phyloP scores from a whole-genome alignment of 129 eudicot species.

The Ambrosia artemisiifolia region DNA sequence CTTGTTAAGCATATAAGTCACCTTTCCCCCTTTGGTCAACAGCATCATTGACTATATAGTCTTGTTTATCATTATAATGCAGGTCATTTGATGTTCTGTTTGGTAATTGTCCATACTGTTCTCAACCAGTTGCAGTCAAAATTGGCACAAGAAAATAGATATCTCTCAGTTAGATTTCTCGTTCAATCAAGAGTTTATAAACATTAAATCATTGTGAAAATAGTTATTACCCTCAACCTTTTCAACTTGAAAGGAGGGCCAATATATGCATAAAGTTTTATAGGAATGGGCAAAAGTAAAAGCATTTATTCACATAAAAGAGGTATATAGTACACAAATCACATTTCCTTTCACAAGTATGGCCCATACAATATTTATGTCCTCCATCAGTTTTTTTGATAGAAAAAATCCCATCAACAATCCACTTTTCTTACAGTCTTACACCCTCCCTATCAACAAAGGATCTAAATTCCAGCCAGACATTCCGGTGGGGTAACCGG shows the following conservation, averaged over 20 bases:
- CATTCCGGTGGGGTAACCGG: conserved; percentile 84
- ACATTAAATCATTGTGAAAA: neutral
- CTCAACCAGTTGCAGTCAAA: conserved; percentile 74
- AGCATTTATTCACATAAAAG: conserved; percentile 27
- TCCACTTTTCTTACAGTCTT: conserved; percentile 15
- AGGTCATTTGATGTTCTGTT: conserved; percentile 84
- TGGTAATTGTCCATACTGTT: conserved; percentile 86
- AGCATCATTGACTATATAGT: conserved; percentile 7
- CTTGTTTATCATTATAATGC: conserved; percentile 20
- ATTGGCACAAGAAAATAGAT: conserved; percentile 41
- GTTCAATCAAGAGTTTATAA: neutral
- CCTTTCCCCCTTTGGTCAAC: conserved; percentile 17
- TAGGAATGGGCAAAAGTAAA: conserved; percentile 37
- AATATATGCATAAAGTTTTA: conserved; percentile 25
- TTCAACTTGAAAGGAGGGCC: conserved; percentile 23
- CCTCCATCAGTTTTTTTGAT: conserved; percentile 12
- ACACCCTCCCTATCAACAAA: neutral
- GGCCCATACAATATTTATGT: conserved; percentile 29
- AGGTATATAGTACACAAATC: conserved; percentile 23
- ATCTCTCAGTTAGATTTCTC: neutral
- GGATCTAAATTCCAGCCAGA: conserved; percentile 53
- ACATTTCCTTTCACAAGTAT: conserved; percentile 30
- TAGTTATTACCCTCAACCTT: neutral
- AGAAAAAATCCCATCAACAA: neutral
- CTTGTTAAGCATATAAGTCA: neutral